Conservation (phyloP, 805 yeast genomes). For the Schwanniomyces polymorphus region DNA sequence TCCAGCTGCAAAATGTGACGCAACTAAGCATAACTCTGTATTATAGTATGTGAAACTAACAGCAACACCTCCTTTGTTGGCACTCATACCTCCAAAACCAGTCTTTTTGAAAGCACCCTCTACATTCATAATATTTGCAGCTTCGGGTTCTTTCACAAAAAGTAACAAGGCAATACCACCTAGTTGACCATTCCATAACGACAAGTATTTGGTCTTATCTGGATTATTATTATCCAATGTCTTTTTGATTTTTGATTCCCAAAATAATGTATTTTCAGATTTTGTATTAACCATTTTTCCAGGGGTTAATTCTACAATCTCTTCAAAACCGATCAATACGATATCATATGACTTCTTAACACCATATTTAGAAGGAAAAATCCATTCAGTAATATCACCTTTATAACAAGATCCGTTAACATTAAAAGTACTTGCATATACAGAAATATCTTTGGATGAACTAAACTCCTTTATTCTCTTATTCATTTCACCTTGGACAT, state of each 20-base stretch:
- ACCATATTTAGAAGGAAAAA: slow-evolving; percentile 40
- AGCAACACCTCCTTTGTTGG: slow-evolving; percentile 78
- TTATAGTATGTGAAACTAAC: slow-evolving; percentile 65
- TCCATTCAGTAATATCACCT: slow-evolving; percentile 43
- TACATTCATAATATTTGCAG: slow-evolving; percentile 55
- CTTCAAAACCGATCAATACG: slow-evolving; percentile 84
- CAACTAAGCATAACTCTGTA: slow-evolving; percentile 74
- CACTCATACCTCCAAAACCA: slow-evolving; percentile 90
- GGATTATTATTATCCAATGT: slow-evolving; percentile 40
- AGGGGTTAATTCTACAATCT: slow-evolving; percentile 74
- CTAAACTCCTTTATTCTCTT: slow-evolving; percentile 41
- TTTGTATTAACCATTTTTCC: slow-evolving; percentile 84
- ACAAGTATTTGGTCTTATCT: slow-evolving; percentile 45
- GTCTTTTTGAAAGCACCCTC: slow-evolving; percentile 82
- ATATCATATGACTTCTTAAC: slow-evolving; percentile 53
- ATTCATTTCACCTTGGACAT: slow-evolving; percentile 42
- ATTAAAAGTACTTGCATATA: slow-evolving; percentile 54
- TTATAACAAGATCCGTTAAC: slow-evolving; percentile 51
- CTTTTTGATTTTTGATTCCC: slow-evolving; percentile 64
- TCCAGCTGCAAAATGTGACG: slow-evolving; percentile 94
- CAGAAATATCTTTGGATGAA: slow-evolving; percentile 36
- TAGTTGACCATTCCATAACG: slow-evolving; percentile 74
- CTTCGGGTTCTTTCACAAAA: slow-evolving; percentile 57
- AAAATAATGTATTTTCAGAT: slow-evolving; percentile 52
- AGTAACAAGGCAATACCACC: slow-evolving; percentile 81